phyloP scores from a whole-genome alignment of 495 filamentous ascomycete genomes.

The Glonium stellatum region DNA sequence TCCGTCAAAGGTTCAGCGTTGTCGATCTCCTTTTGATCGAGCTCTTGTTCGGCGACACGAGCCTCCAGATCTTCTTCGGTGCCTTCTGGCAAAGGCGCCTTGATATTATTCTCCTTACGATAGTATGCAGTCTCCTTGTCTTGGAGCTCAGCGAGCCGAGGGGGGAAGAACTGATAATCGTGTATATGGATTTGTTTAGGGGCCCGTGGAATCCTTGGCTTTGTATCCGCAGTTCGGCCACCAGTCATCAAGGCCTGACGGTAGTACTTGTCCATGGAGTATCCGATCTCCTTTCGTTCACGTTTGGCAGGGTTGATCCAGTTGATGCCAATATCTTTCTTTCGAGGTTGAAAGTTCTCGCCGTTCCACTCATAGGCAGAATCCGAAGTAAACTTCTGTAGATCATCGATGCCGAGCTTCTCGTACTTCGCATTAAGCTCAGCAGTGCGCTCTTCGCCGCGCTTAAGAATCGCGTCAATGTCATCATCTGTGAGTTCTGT shows the following conservation, averaged over 20 bases:
- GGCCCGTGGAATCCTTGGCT: conserved; percentile 90
- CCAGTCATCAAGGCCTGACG: conserved; percentile 82
- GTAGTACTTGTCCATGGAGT: conserved; percentile 99
- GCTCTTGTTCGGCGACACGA: conserved; percentile 77
- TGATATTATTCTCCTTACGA: conserved; percentile 91
- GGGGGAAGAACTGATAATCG: conserved; percentile 96
- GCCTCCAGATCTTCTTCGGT: conserved; percentile 75
- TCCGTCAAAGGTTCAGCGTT: conserved; percentile 83
- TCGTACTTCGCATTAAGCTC: conserved; percentile 89
- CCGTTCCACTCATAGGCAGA: conserved; percentile 99
- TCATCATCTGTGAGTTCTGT: conserved; percentile 72
- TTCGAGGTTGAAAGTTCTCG: conserved; percentile 79
- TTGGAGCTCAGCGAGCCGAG: conserved; percentile 75
- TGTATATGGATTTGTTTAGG: conserved; percentile 89
- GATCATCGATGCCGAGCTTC: conserved; percentile 94
- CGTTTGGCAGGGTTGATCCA: conserved; percentile 99
- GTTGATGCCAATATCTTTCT: conserved; percentile 88
- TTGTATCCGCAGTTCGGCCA: conserved; percentile 75
- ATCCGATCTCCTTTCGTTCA: conserved; percentile 95
- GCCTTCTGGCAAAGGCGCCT: conserved; percentile 75
- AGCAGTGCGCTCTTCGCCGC: conserved; percentile 83
- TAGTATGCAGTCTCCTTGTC: conserved; percentile 94
- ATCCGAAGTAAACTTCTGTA: conserved; percentile 96
- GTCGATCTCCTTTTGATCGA: conserved; percentile 89
- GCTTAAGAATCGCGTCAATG: conserved; percentile 77